Conservation (phyloP, 2,329 filamentous ascomycete species). For the Microthyrium microscopicum region DNA sequence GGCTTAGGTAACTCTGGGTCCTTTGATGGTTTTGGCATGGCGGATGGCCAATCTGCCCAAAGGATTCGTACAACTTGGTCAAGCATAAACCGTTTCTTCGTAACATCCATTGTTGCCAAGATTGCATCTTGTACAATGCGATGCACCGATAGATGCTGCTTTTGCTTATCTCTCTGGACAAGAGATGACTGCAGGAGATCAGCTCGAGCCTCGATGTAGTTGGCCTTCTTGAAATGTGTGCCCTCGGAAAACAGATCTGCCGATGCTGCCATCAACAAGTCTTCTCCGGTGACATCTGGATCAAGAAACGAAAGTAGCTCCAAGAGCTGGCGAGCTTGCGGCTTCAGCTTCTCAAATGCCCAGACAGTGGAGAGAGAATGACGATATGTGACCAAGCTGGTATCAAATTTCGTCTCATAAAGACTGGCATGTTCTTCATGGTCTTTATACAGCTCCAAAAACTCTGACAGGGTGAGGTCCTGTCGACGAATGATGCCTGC, state of each 20-base stretch:
- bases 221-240: no score
- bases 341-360: slow-evolving; percentile 8
- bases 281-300: not conserved
- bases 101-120: not conserved
- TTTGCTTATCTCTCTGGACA: not conserved
- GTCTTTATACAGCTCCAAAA: not conserved
- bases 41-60: no score
- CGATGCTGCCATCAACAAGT: no score
- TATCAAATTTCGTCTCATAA: no score
- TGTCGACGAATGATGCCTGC: slow-evolving; percentile 1
- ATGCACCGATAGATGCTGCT: not conserved
- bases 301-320: not conserved
- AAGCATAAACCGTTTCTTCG: no score
- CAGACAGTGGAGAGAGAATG: slow-evolving; percentile 6
- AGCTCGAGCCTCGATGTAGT: not conserved
- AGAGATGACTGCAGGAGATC: not conserved
- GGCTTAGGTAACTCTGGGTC: not conserved
- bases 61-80: no score
- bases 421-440: slow-evolving; percentile 1
- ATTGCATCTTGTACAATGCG: not conserved
- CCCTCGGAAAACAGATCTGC: not conserved
- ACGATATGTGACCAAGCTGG: no score
- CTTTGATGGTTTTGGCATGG: no score
- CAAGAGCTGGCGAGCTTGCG: slow-evolving; percentile 1
- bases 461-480: slow-evolving; percentile 1